Base-by-base conservation (phyloP, 2,329 filamentous ascomycete genomes). In the Epichloe typhina region DNA sequence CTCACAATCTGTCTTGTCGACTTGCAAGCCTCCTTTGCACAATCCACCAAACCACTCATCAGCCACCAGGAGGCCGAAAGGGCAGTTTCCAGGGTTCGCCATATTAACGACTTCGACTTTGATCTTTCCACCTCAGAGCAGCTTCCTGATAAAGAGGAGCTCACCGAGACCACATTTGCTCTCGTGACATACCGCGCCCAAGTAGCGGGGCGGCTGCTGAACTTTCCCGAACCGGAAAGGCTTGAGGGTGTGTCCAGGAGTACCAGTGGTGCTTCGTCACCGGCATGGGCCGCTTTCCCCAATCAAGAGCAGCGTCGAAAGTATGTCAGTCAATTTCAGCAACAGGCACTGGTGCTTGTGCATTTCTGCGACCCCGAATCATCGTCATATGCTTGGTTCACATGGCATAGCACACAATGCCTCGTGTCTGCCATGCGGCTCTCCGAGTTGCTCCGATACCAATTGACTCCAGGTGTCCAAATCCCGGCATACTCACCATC, bases 41-140 rank as follows among this genome's bases (percentile, higher is more conserved):
- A 51, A 19, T 49, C 50, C 5, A 50, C 46, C 4, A 45, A 51
- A 6, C 54, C 54, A 12, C 44, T 55, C 2, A 51, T 52, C n/a
- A 42, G 46, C 15, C 33, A 41, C 7, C 45, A 36, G 6, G 52
- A 54, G n/a, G 52, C 40, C n/a, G 40, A 39, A 23, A 12, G n/a
- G 3, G 43, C 48, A 13, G 15, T 23, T 7, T 50, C 7, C 26
- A 47, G 31, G 39, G 37, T 50, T 33, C 37, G 38, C 37, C 50
- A 55, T 15, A 33, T 55, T 43, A 54, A 55, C 21, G 54, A 55
- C 44, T 26, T 35, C 15, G 54, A 55, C 26, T 51, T 55, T 31
- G 49, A 51, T 5, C 42, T 33, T 11, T 36, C 37, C 5, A 55
- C 52, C 19, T 38, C 19, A 3, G 4, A 38, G 9, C 21, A 50